A percentile compares a stretch with the other conserved stretches of the same genome.
Conservation (phyloP, 805 yeast species). For the Cyberlindnera veronae region DNA sequence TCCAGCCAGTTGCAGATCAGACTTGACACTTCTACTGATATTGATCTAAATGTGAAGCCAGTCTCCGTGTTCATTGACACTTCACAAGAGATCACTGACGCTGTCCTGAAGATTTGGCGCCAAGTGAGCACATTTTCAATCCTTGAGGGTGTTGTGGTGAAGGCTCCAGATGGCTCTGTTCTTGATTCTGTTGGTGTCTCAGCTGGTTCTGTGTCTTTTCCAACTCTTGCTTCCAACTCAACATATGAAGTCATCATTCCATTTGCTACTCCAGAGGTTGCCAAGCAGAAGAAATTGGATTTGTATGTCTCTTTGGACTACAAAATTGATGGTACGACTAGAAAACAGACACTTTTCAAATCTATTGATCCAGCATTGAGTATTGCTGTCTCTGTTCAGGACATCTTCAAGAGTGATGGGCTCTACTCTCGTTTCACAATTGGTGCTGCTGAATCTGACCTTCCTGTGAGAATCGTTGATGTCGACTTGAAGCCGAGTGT, state of each 20-base stretch:
- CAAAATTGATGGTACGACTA: constrained; percentile 2
- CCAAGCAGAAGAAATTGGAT: constrained; percentile 11
- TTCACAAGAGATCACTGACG: constrained; percentile 3
- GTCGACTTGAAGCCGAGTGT: constrained; percentile 39
- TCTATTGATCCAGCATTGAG: constrained; percentile 51
- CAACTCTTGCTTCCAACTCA: constrained; percentile 5
- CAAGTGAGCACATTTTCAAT: constrained; percentile 2
- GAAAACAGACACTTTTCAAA: constrained; percentile 22
- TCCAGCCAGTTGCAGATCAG: constrained; percentile 19
- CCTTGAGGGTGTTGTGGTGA: constrained; percentile 1
- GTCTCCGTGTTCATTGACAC: constrained; percentile 19
- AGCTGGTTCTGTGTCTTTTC: constrained; percentile 3
- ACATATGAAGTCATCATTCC: constrained; percentile 31
- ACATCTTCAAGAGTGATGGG: constrained; percentile 55
- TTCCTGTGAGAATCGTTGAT: constrained; percentile 51
- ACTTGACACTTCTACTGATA: constrained; percentile 15
- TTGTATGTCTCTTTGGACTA: constrained; percentile 16
- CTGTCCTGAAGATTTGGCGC: constrained; percentile 12
- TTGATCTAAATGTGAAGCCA: constrained; percentile 18
- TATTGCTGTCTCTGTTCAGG: constrained; percentile 77
- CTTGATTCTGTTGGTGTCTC: constrained; percentile 1
- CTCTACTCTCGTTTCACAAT: constrained; percentile 68
- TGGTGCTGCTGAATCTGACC: constrained; percentile 48
- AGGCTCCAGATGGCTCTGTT: not conserved
- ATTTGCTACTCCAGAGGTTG: constrained; percentile 26